A percentile compares a stretch with the other conserved stretches of the same genome.
Conservation (phyloP, 169 alveolate genomes). For the Besnoitia besnoiti region DNA sequence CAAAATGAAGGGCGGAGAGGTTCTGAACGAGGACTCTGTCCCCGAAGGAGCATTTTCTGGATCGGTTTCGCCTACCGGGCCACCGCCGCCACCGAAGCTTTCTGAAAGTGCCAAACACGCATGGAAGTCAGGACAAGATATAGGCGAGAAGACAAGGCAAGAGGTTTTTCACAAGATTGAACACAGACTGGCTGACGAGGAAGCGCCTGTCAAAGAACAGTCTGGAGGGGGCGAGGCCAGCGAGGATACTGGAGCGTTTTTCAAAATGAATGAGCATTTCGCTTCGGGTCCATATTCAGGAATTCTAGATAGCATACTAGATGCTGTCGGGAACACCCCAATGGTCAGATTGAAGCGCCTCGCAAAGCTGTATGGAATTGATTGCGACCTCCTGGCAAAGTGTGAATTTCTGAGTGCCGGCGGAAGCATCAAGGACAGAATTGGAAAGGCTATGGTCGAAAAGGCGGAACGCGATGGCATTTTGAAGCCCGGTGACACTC, state of each 20-base stretch:
- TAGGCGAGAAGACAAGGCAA: constrained; percentile 1
- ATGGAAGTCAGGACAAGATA: neutral
- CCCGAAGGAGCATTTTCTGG: neutral
- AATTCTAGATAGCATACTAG: constrained; percentile 41
- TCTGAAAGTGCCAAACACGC: neutral
- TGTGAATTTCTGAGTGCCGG: constrained; percentile 90
- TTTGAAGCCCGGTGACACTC: constrained; percentile 83
- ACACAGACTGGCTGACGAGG: neutral
- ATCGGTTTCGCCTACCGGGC: neutral
- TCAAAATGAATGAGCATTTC: neutral
- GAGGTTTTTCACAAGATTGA: neutral
- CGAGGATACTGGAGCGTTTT: neutral
- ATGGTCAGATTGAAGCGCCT: constrained; percentile 87
- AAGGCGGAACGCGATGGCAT: constrained; percentile 89
- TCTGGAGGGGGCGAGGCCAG: neutral
- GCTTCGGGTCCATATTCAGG: constrained; percentile 15
- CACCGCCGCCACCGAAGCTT: constrained; percentile 11
- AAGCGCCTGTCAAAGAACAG: neutral
- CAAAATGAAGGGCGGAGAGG: neutral
- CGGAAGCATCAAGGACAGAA: constrained; percentile 83
- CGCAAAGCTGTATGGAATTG: constrained; percentile 78
- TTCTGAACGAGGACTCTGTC: neutral
- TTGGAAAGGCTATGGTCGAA: constrained; percentile 90
- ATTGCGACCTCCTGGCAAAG: constrained; percentile 87
- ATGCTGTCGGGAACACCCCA: constrained; percentile 86